Base-by-base conservation (phyloP, 805 yeast species). In the Candida xyloterini region DNA sequence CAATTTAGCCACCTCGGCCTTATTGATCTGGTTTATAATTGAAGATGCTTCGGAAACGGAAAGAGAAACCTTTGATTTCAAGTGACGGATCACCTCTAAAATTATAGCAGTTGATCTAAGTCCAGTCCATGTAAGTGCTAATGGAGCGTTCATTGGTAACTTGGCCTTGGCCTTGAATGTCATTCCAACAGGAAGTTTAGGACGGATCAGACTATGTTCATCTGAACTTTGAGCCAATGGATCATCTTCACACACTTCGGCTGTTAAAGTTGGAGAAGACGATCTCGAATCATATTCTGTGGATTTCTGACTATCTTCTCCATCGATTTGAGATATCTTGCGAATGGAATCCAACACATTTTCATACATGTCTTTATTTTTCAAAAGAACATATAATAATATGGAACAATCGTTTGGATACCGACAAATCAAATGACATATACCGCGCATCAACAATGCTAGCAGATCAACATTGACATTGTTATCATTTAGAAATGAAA, bases 141-240 rank as follows among this genome's bases (percentile, higher is more conserved):
- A 53, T 3, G 81, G 70, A 3, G 74, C 68, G 44, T 73, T 72
- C 26, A 61, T 59, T 0, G 80, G 77, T 23, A 68, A 59, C 46
- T 81, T 81, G 11, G 76, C 74, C 31, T 68, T 70, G 1, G 82
- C 79, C 35, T 67, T 73, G 13, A 55, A 51, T 0, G 85, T 75
- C 85, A 81, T 78, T 3, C 87, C 86, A 1, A 68, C 57, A 4
- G 82, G 83, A 10, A 68, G 71, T 18, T 57, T 65, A 5, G 84
- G 79, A 38, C 75, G 57, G 26, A 65, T 51, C 35, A 76, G 56
- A 26, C 35, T 33, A 9, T 42, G 42, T n/a, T 55, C 66, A 18
- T 55, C 52, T 4, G 25, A 23, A 4, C 41, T 28, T 9, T 20
- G 22, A 27, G 16, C 36, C 10, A 35, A 16, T 20, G 40, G 40